Percentiles rank a stretch among this genome's conserved stretches.
Conservation (phyloP, 106 monocot species). For the Phalaenopsis aphrodite region DNA sequence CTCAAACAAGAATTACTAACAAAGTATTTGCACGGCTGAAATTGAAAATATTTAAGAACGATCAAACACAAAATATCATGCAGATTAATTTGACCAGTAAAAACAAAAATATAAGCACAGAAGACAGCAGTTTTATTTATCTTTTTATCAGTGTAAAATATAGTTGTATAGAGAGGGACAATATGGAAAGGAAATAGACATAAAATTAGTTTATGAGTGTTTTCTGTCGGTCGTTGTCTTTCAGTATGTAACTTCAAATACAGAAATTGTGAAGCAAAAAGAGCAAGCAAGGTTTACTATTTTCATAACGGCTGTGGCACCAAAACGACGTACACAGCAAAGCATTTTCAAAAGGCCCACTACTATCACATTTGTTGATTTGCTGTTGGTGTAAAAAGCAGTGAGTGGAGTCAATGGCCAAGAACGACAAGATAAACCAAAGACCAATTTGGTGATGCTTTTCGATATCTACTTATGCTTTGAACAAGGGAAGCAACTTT, state of each 20-base stretch:
- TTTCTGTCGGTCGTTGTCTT: not conserved
- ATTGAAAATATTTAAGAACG: constrained; percentile 1
- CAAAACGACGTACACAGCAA: not conserved
- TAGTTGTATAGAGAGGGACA: not conserved
- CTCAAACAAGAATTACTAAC: constrained; percentile 70
- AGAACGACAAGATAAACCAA: not conserved
- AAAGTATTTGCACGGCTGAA: constrained; percentile 80
- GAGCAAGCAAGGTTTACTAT: not conserved
- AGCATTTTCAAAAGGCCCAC: not conserved
- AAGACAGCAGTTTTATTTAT: not conserved
- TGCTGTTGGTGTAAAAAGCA: not conserved
- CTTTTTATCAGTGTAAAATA: not conserved
- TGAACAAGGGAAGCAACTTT: no score
- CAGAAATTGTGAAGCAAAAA: not conserved
- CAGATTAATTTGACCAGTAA: not conserved
- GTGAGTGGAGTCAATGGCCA: not conserved
- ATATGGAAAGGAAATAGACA: not conserved
- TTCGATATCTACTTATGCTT: not conserved
- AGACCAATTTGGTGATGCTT: not conserved
- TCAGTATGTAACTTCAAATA: not conserved
- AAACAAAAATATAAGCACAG: not conserved
- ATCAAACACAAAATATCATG: not conserved
- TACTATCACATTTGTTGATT: not conserved
- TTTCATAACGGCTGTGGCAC: not conserved
- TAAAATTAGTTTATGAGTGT: not conserved